Conservation (phyloP, 805 yeast species). For the Cyberlindnera bimundalis region DNA sequence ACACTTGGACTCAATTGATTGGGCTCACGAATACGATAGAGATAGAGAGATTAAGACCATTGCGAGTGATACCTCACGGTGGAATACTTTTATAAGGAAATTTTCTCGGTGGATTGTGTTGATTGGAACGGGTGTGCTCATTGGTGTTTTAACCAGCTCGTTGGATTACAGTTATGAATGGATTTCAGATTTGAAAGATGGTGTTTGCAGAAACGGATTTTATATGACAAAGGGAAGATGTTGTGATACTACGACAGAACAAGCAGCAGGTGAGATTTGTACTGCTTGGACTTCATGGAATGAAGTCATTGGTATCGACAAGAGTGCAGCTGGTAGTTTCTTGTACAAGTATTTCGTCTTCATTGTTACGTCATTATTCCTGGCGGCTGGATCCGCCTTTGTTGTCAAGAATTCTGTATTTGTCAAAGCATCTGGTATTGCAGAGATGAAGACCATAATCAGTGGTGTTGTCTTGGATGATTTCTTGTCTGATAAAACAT, state of each 20-base stretch:
- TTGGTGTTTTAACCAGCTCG: conserved; percentile 47
- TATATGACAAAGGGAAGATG: conserved; percentile 28
- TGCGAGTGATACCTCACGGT: conserved; percentile 1
- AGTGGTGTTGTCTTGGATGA: conserved; percentile 57
- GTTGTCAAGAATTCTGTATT: conserved; percentile 32
- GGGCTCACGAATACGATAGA: conserved; percentile 44
- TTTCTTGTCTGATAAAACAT: conserved; percentile 49
- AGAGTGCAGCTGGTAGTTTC: conserved; percentile 28
- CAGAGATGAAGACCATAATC: conserved; percentile 66
- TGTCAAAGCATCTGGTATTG: conserved; percentile 59
- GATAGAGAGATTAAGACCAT: conserved; percentile 11
- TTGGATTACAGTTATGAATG: conserved; percentile 48
- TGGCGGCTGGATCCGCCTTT: conserved; percentile 38
- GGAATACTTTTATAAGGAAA: conserved; percentile 11
- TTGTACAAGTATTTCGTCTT: conserved; percentile 35
- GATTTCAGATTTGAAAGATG: conserved; percentile 51
- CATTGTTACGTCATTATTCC: conserved; percentile 33
- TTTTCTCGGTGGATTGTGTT: conserved; percentile 45
- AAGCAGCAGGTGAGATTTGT: conserved; percentile 29
- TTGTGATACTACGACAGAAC: conserved; percentile 28
- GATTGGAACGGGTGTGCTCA: conserved; percentile 39
- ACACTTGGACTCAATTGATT: conserved; percentile 45
- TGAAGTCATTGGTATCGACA: conserved; percentile 24
- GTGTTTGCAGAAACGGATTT: conserved; percentile 41
- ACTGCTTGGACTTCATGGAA: conserved; percentile 34